Evolutionary conservation across 805 yeast genomes (phyloP), one percentile per base, ranked within the genome.

Genomic region (Lipomyces chichibuensis): DNA sequence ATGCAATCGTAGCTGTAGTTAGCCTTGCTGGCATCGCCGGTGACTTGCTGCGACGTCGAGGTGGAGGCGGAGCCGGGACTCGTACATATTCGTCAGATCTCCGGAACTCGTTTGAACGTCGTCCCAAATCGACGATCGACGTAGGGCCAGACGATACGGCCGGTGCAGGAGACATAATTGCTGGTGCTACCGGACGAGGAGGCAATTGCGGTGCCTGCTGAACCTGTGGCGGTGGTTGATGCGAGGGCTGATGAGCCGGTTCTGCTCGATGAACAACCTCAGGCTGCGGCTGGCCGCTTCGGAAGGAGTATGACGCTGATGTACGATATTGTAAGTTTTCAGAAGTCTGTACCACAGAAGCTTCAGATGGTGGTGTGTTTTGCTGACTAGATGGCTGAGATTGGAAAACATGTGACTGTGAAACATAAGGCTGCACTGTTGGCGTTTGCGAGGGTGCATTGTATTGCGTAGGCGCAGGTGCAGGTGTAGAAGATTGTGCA

Each of bases 1-100:
- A 20, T 20, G 60, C 1, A 6, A 25, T 37, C 23, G 51, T 29
- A 2, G 43, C 49, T 6, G 23, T 43, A 7, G 25, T 43, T 43
- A n/a, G 9, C 49, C 25, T 43, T 43, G 20, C 33, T 37, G 20
- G 52, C 32, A 14, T 20, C 20, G 51, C 58, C 2, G 69, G 69
- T 7, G 65, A 62, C 27, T 13, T 39, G 56, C 69, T 62, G 27
- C 69, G 49, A 11, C 63, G 61, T 23, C 67, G 58, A 9, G 63
- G 63, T 11, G 64, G 60, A 14, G 59, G 55, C 20, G 53, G 23
- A 33, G 62, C 14, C 58, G 63, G 29, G 46, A 39, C 46, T 37
- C 46, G n/a, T 37, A 37, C 14, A 23, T 29, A 17, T 8, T 39
- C 59, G 7, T 56, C 64, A n/a, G 27, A 49, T 25, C 29, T 59